These are phyloP conservation scores for Fusarium clavum DNA, from an alignment of 2,329 filamentous ascomycete species.

Conservation along the genomic window DNA sequence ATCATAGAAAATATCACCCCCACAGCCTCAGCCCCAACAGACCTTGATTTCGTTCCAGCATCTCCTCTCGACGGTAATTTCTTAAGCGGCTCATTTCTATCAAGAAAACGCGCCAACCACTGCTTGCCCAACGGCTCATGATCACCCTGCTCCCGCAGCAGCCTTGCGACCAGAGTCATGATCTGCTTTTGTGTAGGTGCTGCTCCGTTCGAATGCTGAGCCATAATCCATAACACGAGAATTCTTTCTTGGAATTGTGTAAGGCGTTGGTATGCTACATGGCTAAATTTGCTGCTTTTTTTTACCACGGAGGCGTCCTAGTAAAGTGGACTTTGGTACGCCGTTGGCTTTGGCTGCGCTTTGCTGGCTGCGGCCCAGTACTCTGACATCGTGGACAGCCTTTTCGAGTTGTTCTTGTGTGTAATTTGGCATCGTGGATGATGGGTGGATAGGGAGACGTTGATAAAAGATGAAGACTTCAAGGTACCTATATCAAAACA, in stretches of 20 bases:
- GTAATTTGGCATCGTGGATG: neutral
- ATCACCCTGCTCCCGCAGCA: neutral
- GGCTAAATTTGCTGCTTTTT: neutral
- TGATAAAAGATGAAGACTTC: neutral
- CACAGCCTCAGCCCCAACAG: neutral
- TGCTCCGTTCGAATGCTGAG: neutral
- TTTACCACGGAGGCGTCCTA: neutral
- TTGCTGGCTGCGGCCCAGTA: neutral
- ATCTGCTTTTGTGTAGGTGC: neutral
- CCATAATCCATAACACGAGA: neutral
- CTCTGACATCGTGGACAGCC: neutral
- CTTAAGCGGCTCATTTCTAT: neutral
- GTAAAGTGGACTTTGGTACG: neutral
- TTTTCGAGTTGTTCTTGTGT: neutral
- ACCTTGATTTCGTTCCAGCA: neutral
- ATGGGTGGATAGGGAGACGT: neutral
- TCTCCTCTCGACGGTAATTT: neutral
- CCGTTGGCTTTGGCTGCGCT: neutral
- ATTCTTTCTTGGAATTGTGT: neutral
- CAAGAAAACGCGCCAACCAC: neutral
- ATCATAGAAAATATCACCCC: neutral
- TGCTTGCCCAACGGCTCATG: neutral
- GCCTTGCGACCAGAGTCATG: neutral
- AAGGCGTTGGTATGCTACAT: neutral
- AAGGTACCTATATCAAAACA: neutral